Conservation (phyloP, 139 green algal species). For the Marvania coccoides region DNA sequence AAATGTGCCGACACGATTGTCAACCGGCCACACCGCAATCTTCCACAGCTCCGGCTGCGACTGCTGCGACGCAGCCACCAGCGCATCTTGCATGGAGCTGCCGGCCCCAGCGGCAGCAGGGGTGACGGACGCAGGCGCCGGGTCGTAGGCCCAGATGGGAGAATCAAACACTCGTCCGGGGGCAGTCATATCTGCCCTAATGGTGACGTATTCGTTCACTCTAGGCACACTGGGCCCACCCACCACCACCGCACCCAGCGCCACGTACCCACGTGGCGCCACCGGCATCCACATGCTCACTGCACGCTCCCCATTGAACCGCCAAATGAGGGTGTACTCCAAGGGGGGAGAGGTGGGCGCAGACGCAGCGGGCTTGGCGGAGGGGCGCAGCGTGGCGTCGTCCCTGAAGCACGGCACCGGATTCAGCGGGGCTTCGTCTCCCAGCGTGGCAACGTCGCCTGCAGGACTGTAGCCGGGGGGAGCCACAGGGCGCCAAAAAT, state of each 20-base stretch:
- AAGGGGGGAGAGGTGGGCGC: constrained; percentile 17
- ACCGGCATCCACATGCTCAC: constrained; percentile 76
- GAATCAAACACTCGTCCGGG: constrained; percentile 31
- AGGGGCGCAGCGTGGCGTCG: constrained; percentile 10
- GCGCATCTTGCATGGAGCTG: neutral
- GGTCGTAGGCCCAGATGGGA: constrained; percentile 57
- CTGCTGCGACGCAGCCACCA: constrained; percentile 16
- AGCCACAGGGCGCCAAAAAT: constrained; percentile 55
- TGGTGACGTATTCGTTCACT: constrained; percentile 46
- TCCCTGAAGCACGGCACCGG: constrained; percentile 64
- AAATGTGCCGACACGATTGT: constrained; percentile 50
- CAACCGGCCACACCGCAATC: constrained; percentile 60
- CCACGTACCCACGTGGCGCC: constrained; percentile 52
- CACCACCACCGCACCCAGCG: constrained; percentile 63
- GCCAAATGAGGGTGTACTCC: constrained; percentile 68
- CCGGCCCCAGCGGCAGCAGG: constrained; percentile 5
- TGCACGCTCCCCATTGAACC: constrained; percentile 37
- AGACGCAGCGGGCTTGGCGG: neutral
- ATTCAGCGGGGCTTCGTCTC: constrained; percentile 47
- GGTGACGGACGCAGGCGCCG: neutral
- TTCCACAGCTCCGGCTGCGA: constrained; percentile 66
- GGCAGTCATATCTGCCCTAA: constrained; percentile 40
- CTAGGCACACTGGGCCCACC: constrained; percentile 49
- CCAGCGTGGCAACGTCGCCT: constrained; percentile 60
- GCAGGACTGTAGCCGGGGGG: constrained; percentile 53